These are phyloP conservation scores for Scheffersomyces amazonensis DNA, from an alignment of 805 yeast genomes.

Conservation along the genomic window DNA sequence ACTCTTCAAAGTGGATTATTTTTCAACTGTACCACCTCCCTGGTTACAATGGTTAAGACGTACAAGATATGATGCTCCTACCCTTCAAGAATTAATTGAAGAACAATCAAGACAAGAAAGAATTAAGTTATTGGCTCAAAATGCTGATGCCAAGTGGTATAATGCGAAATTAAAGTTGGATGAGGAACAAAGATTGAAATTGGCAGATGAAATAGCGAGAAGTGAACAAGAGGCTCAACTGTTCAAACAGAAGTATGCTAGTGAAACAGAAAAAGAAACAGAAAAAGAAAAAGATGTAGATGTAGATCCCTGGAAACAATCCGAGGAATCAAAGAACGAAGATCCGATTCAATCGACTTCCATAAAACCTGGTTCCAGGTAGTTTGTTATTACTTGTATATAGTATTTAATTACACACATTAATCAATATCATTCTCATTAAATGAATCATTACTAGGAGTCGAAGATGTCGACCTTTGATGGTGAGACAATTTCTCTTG, in stretches of 20 bases:
- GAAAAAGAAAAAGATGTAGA: neutral
- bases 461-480: neutral
- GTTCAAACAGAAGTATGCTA: slow-evolving; percentile 1
- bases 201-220: slow-evolving; percentile 29
- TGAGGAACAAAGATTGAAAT: slow-evolving; percentile 26
- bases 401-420: slow-evolving; percentile 1
- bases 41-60: slow-evolving; percentile 82
- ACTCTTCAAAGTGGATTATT: slow-evolving; percentile 55
- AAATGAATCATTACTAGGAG: slow-evolving; percentile 4
- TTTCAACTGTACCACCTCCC: slow-evolving; percentile 58
- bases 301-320: slow-evolving; percentile 34
- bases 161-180: slow-evolving; percentile 33
- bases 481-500: slow-evolving; percentile 19
- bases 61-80: slow-evolving; percentile 59
- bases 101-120: slow-evolving; percentile 57
- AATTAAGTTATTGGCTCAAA: slow-evolving; percentile 48
- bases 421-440: slow-evolving; percentile 3
- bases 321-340: slow-evolving; percentile 20
- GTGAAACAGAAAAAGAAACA: neutral
- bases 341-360: slow-evolving; percentile 38
- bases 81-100: slow-evolving; percentile 54
- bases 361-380: slow-evolving; percentile 29
- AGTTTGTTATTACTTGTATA: slow-evolving; percentile 9
- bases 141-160: slow-evolving; percentile 43
- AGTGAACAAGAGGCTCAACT: slow-evolving; percentile 16